These are phyloP conservation scores for Lactarius sanguifluus DNA, from an alignment of 768 basidiomycete genomes.

Conservation along the genomic window DNA sequence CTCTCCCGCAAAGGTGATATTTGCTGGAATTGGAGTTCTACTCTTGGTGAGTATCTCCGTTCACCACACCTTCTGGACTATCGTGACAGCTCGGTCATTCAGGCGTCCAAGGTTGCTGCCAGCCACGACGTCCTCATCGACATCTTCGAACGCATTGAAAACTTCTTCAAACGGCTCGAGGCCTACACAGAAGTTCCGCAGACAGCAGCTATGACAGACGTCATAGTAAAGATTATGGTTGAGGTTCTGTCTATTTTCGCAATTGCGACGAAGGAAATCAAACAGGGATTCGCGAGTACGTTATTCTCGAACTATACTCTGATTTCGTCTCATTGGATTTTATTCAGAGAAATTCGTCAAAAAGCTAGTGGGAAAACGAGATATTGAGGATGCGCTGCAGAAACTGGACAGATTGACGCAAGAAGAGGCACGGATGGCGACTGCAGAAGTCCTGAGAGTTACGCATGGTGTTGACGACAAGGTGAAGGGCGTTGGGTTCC, in stretches of 20 bases:
- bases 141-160: neutral
- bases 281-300: neutral
- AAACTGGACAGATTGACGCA: too few species aligned
- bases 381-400: neutral
- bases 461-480: neutral
- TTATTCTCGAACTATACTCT: neutral
- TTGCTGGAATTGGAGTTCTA: neutral
- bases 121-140: neutral
- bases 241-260: slow-evolving; percentile 7
- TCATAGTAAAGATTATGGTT: neutral
- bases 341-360: neutral
- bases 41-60: neutral
- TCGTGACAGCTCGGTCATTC: neutral
- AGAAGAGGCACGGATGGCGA: neutral
- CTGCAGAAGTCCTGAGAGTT: neutral
- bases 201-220: neutral
- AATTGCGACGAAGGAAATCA: neutral
- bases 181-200: neutral
- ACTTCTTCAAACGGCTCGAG: slow-evolving; percentile 3
- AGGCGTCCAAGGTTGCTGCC: neutral
- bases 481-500: neutral
- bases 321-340: neutral
- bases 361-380: neutral
- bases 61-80: too few species aligned
- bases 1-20: neutral